Percentiles rank a stretch among this genome's conserved stretches.
Conservation (phyloP, 2,329 filamentous ascomycete species). For the Zarea fungicola region DNA sequence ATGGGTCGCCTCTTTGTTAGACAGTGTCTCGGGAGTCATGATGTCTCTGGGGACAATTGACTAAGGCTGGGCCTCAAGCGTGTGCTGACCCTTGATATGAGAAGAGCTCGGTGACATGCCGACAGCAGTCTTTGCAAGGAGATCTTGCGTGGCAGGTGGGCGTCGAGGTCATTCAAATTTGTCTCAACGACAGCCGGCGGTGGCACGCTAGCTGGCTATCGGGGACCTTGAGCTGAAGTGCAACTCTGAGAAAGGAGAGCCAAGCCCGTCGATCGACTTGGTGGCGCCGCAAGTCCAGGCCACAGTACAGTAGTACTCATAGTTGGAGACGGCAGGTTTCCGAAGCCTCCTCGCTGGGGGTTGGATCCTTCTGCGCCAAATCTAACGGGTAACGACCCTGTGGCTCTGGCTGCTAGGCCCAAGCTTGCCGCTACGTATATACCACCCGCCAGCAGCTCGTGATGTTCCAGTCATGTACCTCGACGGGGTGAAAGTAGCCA, state of each 20-base stretch:
- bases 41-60: no score
- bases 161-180: constrained; percentile 1
- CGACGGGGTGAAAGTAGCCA: not conserved
- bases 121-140: constrained; percentile 3
- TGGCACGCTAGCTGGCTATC: constrained; percentile 12
- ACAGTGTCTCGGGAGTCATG: no score
- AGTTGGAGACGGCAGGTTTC: constrained; percentile 11
- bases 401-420: not conserved
- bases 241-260: constrained; percentile 5
- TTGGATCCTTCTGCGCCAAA: not conserved
- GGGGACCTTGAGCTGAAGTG: constrained; percentile 5
- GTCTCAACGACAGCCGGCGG: constrained; percentile 11
- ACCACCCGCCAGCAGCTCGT: no score
- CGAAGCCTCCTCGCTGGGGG: constrained; percentile 7
- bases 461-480: not conserved
- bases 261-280: constrained; percentile 7
- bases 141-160: not conserved
- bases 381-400: constrained; percentile 7
- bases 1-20: no score
- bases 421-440: not conserved
- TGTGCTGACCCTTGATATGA: no score
- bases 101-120: constrained; percentile 8
- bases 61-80: no score
- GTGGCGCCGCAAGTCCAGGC: no score
- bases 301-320: not conserved